A percentile compares a stretch with the other conserved stretches of the same genome.
phyloP scores from a whole-genome alignment of 345 rosid species.

The Salix koriyanagi region DNA sequence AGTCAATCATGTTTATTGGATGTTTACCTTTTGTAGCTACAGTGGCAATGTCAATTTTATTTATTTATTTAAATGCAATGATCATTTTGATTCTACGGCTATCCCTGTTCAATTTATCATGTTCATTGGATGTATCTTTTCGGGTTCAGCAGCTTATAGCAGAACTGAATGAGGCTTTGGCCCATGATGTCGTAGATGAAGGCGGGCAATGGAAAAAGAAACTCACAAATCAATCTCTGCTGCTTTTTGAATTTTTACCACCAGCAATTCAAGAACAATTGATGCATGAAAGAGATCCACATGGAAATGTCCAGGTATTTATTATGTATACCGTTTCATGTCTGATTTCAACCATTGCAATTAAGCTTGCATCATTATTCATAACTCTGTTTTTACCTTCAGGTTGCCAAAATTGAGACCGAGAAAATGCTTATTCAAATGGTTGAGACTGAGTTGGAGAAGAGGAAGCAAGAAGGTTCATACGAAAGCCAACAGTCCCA shows the following conservation, averaged over 20 bases:
- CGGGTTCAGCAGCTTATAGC: constrained; percentile 92
- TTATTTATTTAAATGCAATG: neutral
- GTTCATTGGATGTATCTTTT: neutral
- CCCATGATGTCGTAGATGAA: constrained; percentile 71
- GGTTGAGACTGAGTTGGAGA: constrained; percentile 91
- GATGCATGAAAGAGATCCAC: constrained; percentile 98
- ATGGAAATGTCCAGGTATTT: constrained; percentile 96
- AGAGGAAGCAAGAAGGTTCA: constrained; percentile 65
- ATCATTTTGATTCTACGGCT: neutral
- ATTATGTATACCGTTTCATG: neutral
- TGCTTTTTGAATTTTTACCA: constrained; percentile 83
- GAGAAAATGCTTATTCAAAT: constrained; percentile 98
- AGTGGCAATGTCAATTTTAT: neutral
- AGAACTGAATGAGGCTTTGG: constrained; percentile 86
- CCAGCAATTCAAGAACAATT: constrained; percentile 84
- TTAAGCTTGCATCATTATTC: neutral
- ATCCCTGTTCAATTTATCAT: neutral
- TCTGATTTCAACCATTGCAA: constrained; percentile 2
- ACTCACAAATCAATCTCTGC: constrained; percentile 52
- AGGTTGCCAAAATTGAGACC: constrained; percentile 97
- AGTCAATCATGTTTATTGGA: neutral
- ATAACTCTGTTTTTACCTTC: constrained; percentile 1
- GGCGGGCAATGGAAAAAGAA: constrained; percentile 78
- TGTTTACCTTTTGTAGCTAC: neutral
- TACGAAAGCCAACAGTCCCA: constrained; percentile 68